Evolutionary conservation across 2,329 filamentous ascomycete genomes (phyloP), one percentile per base, ranked within the genome.

Genomic region (Fusarium setosum): DNA sequence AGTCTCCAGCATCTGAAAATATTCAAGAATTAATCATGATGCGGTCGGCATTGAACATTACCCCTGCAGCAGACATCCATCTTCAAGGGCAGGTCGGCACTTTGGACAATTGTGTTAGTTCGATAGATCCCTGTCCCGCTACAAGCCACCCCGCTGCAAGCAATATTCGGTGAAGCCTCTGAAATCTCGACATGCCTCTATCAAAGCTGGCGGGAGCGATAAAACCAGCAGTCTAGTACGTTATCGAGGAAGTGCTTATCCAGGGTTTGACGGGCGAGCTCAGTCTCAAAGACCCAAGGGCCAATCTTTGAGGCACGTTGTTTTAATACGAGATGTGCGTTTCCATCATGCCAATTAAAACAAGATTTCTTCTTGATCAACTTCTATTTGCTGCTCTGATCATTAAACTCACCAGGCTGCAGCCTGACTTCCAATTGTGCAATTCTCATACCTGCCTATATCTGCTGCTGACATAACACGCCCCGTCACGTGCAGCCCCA

Each of bases 161-260:
- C 23, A 38, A 50, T 38, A 40, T 35, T 23, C 47, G 23, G 21
- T 51, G 20, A 51, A 20, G 23, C 11, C 40, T 40, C 13, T 18
- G 31, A 35, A 50, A 29, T 40, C 17, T 29, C 24, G 38, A 35
- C 29, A 66, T 66, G 63, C 63, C 58, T 65, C 57, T 65, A 65
- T 65, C 62, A 65, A 65, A 65, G 52, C 42, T 53, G 41, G 26
- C 56, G 11, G 38, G 50, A 12, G 9, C 54, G 49, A 65, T 23
- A 24, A 24, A 45, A 54, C 18, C 40, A 65, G 35, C 20, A 48
- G 63, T 56, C 53, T 67, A 67, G 64, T 67, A 67, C 56, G 15
- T 61, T 67, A 67, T 56, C 63, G 63, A 67, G 63, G 47, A 54
- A 42, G 52, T 24, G 40, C 18, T 54, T 63, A 56, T 59, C 63